Evolutionary conservation across 2,329 filamentous ascomycete species (phyloP).

Genomic region (Trichoderma sp.): DNA sequence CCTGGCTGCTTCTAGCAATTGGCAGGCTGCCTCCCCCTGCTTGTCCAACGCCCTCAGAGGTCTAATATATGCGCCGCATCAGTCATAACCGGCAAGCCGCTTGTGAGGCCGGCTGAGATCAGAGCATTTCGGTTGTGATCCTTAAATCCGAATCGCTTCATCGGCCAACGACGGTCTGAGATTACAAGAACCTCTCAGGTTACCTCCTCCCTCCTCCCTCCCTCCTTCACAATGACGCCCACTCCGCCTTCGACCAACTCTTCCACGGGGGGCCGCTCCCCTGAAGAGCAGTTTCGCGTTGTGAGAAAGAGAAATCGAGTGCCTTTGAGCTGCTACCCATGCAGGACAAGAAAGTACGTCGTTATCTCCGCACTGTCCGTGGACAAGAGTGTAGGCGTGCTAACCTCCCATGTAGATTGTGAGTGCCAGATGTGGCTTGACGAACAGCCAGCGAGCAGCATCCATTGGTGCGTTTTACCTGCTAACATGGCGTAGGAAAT

Average conservation of each 20-base stretch:
- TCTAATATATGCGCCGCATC: conserved; percentile 17
- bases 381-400: neutral
- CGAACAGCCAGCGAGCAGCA: neutral
- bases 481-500: conserved; percentile 60
- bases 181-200: neutral
- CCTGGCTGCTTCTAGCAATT: conserved; percentile 16
- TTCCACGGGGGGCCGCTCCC: conserved; percentile 72
- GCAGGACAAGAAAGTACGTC: conserved; percentile 81
- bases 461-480: neutral
- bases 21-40: conserved; percentile 6
- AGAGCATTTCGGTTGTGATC: neutral
- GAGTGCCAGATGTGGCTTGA: conserved; percentile 22
- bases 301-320: conserved; percentile 90
- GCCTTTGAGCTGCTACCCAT: conserved; percentile 86
- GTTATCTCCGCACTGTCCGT: neutral
- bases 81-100: conserved; percentile 15
- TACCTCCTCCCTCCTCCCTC: neutral
- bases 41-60: conserved; percentile 8
- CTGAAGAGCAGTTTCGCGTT: conserved; percentile 81
- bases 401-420: conserved; percentile 36
- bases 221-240: conserved; percentile 57
- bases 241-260: conserved; percentile 76
- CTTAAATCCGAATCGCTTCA: conserved; percentile 20
- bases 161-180: neutral
- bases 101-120: conserved; percentile 20